Evolutionary conservation across 2,329 filamentous ascomycete species (phyloP), one percentile per base, ranked within the genome.

Genomic region (Nigrograna mackinnonii): DNA sequence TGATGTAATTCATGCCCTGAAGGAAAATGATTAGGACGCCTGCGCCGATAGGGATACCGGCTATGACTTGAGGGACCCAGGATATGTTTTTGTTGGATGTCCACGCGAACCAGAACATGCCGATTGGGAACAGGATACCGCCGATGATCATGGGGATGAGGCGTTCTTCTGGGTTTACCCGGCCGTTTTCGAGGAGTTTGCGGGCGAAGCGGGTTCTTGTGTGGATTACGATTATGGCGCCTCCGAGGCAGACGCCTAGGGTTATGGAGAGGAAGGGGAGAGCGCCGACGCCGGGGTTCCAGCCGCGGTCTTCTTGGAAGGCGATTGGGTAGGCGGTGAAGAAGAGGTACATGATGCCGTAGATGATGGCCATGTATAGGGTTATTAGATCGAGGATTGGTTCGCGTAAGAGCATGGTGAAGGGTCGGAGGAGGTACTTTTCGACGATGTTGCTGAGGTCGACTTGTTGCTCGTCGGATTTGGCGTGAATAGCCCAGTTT

Each of bases 331-430:
- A 78, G 6, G 75, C 70, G 47, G 70, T 69, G 52, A 79, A 75
- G 43, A 74, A 68, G 4, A 79, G 66, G 51, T 75, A 78, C 2
- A 73, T 46, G 11, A 69, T 70, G 16, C 71, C 73, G 52, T 76
- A 74, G 24, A 69, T 59, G 28, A 62, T 14, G n/a, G 35, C 9
- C 24, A 38, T 33, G 56, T 87, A 87, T 0, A 87, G 54, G 1
- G 83, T 80, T 14, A 88, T 74, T 6, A 85, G 73, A 54, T 85
- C 80, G 61, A 83, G 85, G 43, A 88, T 87, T 1, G 85, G 86
- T 3, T 83, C 87, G 22, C 39, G 41, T 35, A 69, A 62, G 4
- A 89, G 74, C 11, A 89, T 74, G 50, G 83, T 78, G 20, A 87
- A 76, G 0, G 85, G 86, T 0, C 84, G 78, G 22, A 86, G 34